phyloP scores from a whole-genome alignment of 805 yeast species.

The Sugiyamaella mastotermitis region DNA sequence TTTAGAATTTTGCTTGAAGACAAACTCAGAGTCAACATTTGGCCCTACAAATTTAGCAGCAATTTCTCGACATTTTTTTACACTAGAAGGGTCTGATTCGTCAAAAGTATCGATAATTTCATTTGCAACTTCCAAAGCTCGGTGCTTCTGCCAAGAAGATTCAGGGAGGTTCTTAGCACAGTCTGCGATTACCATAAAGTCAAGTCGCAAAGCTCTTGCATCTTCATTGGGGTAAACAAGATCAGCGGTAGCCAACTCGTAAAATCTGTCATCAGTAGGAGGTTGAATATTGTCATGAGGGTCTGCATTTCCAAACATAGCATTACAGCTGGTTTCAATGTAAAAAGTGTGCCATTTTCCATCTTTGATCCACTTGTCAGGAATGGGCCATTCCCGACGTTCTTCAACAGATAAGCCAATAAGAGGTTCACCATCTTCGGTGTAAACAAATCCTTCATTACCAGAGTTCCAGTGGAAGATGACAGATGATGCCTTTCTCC shows the following conservation, averaged over 20 bases:
- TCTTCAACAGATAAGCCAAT: constrained; percentile 88
- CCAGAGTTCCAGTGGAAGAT: constrained; percentile 78
- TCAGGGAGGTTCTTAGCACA: constrained; percentile 83
- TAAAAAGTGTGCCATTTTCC: constrained; percentile 60
- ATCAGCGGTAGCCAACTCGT: constrained; percentile 63
- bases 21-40: constrained; percentile 59
- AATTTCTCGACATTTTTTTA: constrained; percentile 58
- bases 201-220: constrained; percentile 71
- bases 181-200: constrained; percentile 82
- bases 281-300: constrained; percentile 45
- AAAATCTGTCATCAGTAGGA: constrained; percentile 67
- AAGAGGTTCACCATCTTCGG: constrained; percentile 55
- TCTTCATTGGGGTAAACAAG: constrained; percentile 72
- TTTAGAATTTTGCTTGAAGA: constrained; percentile 46
- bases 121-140: constrained; percentile 75
- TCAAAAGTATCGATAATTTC: constrained; percentile 81
- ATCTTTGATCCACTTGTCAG: constrained; percentile 43
- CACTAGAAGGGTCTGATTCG: constrained; percentile 39
- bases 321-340: constrained; percentile 87
- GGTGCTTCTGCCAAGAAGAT: constrained; percentile 75
- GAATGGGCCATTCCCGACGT: constrained; percentile 66
- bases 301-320: constrained; percentile 80
- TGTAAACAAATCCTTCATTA: constrained; percentile 82
- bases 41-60: constrained; percentile 61
- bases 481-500: constrained; percentile 42